phyloP scores from a whole-genome alignment of 768 basidiomycete species.

The Boletus sensibilis region DNA sequence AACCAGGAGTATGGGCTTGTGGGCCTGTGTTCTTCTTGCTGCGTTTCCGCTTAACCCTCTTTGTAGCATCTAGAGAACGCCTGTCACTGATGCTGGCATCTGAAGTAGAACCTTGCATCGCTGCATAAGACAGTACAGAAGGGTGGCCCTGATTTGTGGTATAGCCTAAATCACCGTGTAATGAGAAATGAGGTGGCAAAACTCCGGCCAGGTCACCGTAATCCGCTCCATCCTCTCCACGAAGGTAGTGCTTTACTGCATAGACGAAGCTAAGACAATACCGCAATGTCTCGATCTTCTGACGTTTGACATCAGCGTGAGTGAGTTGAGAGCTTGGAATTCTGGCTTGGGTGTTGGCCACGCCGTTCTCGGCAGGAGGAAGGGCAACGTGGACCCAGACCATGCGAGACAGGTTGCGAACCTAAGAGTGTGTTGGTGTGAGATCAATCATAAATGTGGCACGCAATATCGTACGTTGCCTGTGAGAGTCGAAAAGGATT shows the following conservation, averaged over 20 bases:
- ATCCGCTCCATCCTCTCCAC: slow-evolving; percentile 75
- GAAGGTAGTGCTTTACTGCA: slow-evolving; percentile 78
- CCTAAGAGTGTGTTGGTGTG: slow-evolving; percentile 28
- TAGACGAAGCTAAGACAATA: slow-evolving; percentile 69
- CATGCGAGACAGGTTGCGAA: slow-evolving; percentile 73
- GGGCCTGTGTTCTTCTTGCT: slow-evolving; percentile 52
- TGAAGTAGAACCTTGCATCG: slow-evolving; percentile 35
- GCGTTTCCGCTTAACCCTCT: slow-evolving; percentile 67
- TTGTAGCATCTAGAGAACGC: slow-evolving; percentile 51
- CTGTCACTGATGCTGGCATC: slow-evolving; percentile 24
- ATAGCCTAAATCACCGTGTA: slow-evolving; percentile 45
- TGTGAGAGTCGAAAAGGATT: slow-evolving; percentile 70
- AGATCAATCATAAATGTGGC: background rate
- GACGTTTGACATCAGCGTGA: slow-evolving; percentile 51
- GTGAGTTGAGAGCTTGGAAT: slow-evolving; percentile 46
- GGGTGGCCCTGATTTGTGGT: slow-evolving; percentile 33
- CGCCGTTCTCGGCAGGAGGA: slow-evolving; percentile 52
- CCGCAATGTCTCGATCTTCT: slow-evolving; percentile 70
- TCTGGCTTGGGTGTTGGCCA: slow-evolving; percentile 49
- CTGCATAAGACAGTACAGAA: slow-evolving; percentile 41
- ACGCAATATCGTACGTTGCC: slow-evolving; percentile 47
- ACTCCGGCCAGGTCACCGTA: slow-evolving; percentile 67
- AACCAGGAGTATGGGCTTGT: slow-evolving; percentile 25
- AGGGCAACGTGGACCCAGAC: slow-evolving; percentile 79
- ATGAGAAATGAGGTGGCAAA: slow-evolving; percentile 59